phyloP scores from a whole-genome alignment of 2,329 filamentous ascomycete genomes.

The Fusarium nygamai region DNA sequence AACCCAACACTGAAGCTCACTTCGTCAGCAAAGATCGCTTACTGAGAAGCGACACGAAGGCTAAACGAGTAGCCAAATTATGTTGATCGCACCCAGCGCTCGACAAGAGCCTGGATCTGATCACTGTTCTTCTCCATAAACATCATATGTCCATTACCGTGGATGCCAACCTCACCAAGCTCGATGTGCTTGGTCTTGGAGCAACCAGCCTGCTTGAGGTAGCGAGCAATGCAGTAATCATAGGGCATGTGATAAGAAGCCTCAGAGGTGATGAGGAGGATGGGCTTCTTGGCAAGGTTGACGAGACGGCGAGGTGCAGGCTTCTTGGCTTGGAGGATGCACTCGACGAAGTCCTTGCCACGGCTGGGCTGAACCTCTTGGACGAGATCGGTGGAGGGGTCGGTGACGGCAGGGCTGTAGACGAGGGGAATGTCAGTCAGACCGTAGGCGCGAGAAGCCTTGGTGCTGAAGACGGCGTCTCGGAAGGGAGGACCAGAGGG shows the following conservation, averaged over 20 bases:
- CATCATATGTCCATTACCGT: conserved; percentile 39
- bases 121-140: conserved; percentile 40
- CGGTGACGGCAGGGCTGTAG: conserved; percentile 53
- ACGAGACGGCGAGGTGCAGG: conserved; percentile 38
- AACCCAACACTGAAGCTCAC: not conserved
- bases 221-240: conserved; percentile 32
- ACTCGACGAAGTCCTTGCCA: conserved; percentile 12
- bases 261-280: conserved; percentile 29
- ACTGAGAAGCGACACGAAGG: not conserved
- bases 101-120: not conserved
- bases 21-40: fast-evolving
- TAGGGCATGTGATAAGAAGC: conserved; percentile 37
- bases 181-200: conserved; percentile 32
- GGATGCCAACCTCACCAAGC: conserved; percentile 29
- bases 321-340: conserved; percentile 22
- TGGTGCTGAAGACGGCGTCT: conserved; percentile 50
- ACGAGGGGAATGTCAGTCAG: conserved; percentile 58
- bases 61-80: not conserved
- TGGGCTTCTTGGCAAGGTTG: conserved; percentile 48
- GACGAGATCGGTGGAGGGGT: conserved; percentile 29
- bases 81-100: not conserved
- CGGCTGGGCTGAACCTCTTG: conserved; percentile 10
- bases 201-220: conserved; percentile 34
- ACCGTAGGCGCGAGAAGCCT: conserved; percentile 53
- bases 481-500: conserved; percentile 59